These are phyloP conservation scores for Sodiomyces alkalinus DNA, from an alignment of 2,329 filamentous ascomycete genomes.

Conservation along the genomic window DNA sequence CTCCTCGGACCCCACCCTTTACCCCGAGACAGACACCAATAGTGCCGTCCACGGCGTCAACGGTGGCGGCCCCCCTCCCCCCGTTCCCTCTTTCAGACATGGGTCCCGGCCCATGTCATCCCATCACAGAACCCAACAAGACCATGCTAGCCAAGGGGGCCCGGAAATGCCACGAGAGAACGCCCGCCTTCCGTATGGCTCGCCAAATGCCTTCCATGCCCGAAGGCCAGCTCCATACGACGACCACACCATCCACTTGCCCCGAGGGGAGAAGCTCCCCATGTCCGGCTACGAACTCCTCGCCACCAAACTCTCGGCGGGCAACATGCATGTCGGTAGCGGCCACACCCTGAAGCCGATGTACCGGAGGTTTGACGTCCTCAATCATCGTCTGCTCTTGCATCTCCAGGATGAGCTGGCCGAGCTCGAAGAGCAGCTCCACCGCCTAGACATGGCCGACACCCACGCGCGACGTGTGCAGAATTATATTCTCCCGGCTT, in stretches of 20 bases:
- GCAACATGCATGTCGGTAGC: conserved; percentile 9
- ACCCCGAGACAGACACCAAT: conserved; percentile 26
- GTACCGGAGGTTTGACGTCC: conserved; percentile 67
- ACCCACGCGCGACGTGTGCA: conserved; percentile 28
- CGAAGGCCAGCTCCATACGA: conserved; percentile 13
- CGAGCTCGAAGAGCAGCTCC: conserved; percentile 67
- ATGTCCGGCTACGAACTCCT: conserved; percentile 48
- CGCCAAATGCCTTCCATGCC: no score
- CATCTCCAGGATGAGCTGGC: conserved; percentile 75
- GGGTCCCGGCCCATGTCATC: neutral
- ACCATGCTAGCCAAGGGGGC: no score
- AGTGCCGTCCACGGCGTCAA: conserved; percentile 26
- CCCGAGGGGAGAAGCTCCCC: conserved; percentile 21
- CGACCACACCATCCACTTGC: conserved; percentile 13
- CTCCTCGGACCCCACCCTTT: conserved; percentile 17
- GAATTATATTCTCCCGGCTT: conserved; percentile 37
- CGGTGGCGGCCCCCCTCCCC: conserved; percentile 10
- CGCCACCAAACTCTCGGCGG: conserved; percentile 31
- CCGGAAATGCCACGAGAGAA: no score
- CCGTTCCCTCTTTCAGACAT: neutral
- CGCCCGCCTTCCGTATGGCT: no score
- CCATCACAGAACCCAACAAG: no score
- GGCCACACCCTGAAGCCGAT: conserved; percentile 36
- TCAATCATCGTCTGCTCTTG: conserved; percentile 71
- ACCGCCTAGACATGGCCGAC: conserved; percentile 46